Base-by-base conservation (phyloP, 805 yeast species). In the Yarrowia keelungensis region DNA sequence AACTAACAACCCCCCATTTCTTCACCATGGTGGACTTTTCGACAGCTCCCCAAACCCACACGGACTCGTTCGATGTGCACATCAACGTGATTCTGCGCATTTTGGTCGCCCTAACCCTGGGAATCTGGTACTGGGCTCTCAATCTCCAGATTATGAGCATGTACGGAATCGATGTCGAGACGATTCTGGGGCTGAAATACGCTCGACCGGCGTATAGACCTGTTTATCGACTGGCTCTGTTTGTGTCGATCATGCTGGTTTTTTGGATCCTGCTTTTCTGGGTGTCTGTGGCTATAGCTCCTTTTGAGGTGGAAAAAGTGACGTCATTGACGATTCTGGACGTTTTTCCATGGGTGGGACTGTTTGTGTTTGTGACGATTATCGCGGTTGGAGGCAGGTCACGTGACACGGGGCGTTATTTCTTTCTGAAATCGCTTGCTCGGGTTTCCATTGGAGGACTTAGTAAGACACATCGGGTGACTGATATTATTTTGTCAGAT, bases 401-500 rank as follows among this genome's bases (percentile, higher is more conserved):
- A 64, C 79, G 76, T 50, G 70, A 71, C 32, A 42, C 69, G n/a
- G 77, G 77, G 3, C 72, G 79, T 1, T 81, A 78, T 69, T 76
- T 91, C 47, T 77, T 88, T 19, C 75, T 79, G 12, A 53, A 71
- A 19, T 73, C 87, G 47, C 69, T 79, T 2, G 79, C 78, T 65
- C 79, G 97, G 65, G 80, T 90, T 4, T 64, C 83, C 5, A 64
- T 75, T 2, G 97, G 97, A 2, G 81, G 82, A 2, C 86, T 91
- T 41, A 89, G 89, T 73, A 73, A 77, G 15, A 83, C 83, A 15
- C 70, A 75, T 49, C 81, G 97, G 73, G 85, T 90, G 16, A 89
- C 90, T 68, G 98, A 94, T 75, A 90, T 94, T 46, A 78, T 95
- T 58, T 76, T 93, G 14, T 86, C 97, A 8, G 99, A 94, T 79